Evolutionary conservation across 139 green algal genomes (phyloP).

Genomic region (Chloropicon primus): DNA sequence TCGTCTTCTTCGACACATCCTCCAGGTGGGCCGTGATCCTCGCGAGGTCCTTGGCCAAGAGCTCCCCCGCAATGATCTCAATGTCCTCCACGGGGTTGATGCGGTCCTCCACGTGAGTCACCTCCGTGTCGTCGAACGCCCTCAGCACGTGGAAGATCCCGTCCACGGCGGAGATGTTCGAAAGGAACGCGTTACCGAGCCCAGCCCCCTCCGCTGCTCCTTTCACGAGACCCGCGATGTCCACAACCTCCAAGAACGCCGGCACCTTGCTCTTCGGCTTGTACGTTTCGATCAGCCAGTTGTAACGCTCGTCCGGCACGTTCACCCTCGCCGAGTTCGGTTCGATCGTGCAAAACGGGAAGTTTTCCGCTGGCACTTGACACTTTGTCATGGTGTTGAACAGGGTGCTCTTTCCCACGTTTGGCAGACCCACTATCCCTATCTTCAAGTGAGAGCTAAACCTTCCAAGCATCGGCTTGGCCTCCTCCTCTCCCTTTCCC

Average conservation of each 20-base stretch:
- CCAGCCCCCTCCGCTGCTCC: conserved; percentile 69
- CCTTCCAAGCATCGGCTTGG: conserved; percentile 76
- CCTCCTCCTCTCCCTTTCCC: conserved; percentile 53
- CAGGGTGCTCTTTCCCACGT: conserved; percentile 73
- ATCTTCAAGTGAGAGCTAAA: conserved; percentile 89
- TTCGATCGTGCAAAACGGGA: conserved; percentile 94
- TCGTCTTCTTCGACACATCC: conserved; percentile 34
- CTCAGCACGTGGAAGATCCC: conserved; percentile 91
- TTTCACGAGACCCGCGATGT: conserved; percentile 96
- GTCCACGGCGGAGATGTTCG: conserved; percentile 87
- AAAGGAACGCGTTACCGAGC: conserved; percentile 95
- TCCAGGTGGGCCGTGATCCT: conserved; percentile 24
- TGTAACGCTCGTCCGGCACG: conserved; percentile 92
- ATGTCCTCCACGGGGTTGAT: conserved; percentile 93
- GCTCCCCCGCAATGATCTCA: conserved; percentile 89
- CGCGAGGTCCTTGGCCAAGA: conserved; percentile 67
- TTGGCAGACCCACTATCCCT: conserved; percentile 89
- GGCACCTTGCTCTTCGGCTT: conserved; percentile 41
- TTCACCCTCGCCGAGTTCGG: conserved; percentile 82
- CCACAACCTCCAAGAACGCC: conserved; percentile 85
- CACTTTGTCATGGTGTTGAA: conserved; percentile 86
- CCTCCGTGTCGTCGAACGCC: conserved; percentile 77
- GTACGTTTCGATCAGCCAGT: conserved; percentile 61
- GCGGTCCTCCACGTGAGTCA: conserved; percentile 83
- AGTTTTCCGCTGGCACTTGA: conserved; percentile 56